These are phyloP conservation scores for Ophiostoma populinum DNA, from an alignment of 2,329 filamentous ascomycete genomes.

Conservation along the genomic window DNA sequence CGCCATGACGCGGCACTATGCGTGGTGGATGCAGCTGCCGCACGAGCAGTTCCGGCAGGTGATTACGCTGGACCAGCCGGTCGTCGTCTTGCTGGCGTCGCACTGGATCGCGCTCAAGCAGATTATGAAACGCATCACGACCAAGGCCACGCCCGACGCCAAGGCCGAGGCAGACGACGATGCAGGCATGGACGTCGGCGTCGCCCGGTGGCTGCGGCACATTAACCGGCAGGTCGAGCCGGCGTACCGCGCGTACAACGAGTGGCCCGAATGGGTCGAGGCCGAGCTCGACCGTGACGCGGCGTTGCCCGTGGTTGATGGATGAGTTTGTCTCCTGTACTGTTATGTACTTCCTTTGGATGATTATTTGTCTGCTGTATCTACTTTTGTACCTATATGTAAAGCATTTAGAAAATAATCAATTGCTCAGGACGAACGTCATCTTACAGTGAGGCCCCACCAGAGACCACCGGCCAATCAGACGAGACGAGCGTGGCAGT, in stretches of 20 bases:
- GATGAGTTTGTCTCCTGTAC: neutral
- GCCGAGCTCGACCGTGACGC: constrained; percentile 27
- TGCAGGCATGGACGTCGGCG: constrained; percentile 25
- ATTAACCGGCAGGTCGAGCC: constrained; percentile 30
- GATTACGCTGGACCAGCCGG: constrained; percentile 28
- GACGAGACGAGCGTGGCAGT: no score
- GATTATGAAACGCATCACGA: constrained; percentile 32
- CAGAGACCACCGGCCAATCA: no score
- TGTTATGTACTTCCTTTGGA: neutral
- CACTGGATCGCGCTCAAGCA: constrained; percentile 39
- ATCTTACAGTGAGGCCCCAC: no score
- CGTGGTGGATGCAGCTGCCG: constrained; percentile 40
- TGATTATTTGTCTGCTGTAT: no score
- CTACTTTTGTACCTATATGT: no score
- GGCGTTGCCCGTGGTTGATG: constrained; percentile 27
- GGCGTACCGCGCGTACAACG: constrained; percentile 28
- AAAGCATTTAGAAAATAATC: no score
- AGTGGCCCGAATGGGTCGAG: constrained; percentile 38
- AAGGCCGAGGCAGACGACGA: constrained; percentile 11
- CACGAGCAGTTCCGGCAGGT: constrained; percentile 33
- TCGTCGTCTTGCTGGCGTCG: constrained; percentile 28
- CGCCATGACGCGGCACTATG: constrained; percentile 31
- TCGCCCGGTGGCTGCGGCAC: constrained; percentile 31
- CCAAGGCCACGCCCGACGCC: constrained; percentile 15
- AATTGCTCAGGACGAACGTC: no score